Base-by-base conservation (phyloP, 495 filamentous ascomycete species). In the Aspergillus affinis region DNA sequence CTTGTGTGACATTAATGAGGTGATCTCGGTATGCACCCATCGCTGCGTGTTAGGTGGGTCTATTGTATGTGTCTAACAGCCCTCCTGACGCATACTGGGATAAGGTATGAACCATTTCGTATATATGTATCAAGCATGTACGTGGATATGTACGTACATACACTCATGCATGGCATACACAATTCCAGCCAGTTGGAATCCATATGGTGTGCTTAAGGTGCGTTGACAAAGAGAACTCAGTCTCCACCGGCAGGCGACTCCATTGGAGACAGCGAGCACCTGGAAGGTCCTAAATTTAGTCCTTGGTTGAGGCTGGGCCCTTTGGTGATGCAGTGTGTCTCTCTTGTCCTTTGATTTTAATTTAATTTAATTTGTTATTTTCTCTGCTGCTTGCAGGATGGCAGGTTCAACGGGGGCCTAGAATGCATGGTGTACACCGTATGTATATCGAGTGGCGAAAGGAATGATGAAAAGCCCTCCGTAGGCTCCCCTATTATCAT, bases 101-200 rank as follows among this genome's bases (percentile, higher is more conserved):
- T 54, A 54, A 54, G 21, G 52, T 23, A 54, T 18, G 4, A 54
- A 41, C 36, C 36, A 41, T 41, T 32, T 32, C 36, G 36, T 41
- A 41, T 29, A 20, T 54, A 44, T 23, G 49, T 29, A n/a, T 29
- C 30, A 26, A 52, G 26, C 30, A 54, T 54, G 36, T 41, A 41
- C 36, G 36, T 41, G 36, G 36, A 41, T 41, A 41, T 41, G 36
- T 41, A 41, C 36, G 2, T 41, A 41, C 36, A 41, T 41, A 15
- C 10, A 15, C 36, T 41, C 36, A 41, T 41, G 51, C 51, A 54
- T 54, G 49, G 50, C 50, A 52, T 52, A 30, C n/a, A 52, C 36
- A 6, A 52, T n/a, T 8, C 51, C 51, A 54, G 4, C 51, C 51
- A 54, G 50, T 52, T 52, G 50, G 50, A 30, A 52, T 52, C 20